Percentiles rank a stretch among this genome's conserved stretches.
phyloP scores from a whole-genome alignment of 148 eudicot genomes.

The Silene uniflora region DNA sequence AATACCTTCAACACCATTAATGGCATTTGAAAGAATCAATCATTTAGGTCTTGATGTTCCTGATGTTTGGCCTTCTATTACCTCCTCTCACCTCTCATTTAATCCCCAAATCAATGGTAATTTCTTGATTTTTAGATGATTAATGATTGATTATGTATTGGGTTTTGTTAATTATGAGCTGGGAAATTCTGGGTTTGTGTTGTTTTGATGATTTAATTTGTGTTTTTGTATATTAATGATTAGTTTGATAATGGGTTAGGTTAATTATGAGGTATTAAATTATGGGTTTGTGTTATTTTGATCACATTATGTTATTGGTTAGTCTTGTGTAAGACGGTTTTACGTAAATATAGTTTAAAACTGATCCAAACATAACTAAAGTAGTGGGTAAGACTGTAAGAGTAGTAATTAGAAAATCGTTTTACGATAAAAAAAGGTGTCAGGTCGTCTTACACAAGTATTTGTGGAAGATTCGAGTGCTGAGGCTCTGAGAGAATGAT shows the following conservation, averaged over 20 bases:
- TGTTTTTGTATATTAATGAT: not conserved
- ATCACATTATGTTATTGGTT: not conserved
- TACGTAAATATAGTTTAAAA: too few species aligned
- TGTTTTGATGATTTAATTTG: not conserved
- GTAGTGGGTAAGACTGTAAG: too few species aligned
- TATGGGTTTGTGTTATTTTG: not conserved
- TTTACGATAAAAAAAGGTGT: too few species aligned
- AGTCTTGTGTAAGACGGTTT: too few species aligned
- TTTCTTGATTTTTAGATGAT: not conserved
- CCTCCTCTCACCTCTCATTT: constrained; percentile 6
- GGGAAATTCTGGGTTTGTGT: not conserved
- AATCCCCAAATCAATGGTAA: constrained; percentile 14
- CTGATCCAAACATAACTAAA: too few species aligned
- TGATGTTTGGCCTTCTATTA: constrained; percentile 23
- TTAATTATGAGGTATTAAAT: not conserved
- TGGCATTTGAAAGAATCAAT: constrained; percentile 5
- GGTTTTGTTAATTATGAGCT: not conserved
- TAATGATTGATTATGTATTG: not conserved
- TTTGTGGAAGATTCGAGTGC: too few species aligned
- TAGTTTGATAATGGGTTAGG: not conserved
- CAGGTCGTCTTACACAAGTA: too few species aligned
- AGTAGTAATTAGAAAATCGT: too few species aligned
- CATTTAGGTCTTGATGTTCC: constrained; percentile 29
- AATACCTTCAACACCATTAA: not conserved
- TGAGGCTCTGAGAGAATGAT: too few species aligned